Evolutionary conservation across 1,284 basidiomycete genomes (phyloP), one percentile per base, ranked within the genome.

Genomic region (Papiliotrema laurentii): DNA sequence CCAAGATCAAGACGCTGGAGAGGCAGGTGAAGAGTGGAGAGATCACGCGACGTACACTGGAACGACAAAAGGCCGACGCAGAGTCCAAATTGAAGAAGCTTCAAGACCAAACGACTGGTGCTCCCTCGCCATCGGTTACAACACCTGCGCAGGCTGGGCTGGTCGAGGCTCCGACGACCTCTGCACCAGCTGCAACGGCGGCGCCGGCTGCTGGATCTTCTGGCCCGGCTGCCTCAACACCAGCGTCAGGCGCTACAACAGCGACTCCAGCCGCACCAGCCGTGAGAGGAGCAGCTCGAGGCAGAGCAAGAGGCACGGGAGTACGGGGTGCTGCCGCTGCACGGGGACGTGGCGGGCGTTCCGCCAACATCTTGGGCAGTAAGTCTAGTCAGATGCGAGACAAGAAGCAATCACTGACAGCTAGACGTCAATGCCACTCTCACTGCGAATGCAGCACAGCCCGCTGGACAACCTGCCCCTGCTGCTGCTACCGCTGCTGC

Each of bases 391-490:
- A 3, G 26, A 28, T 18, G 39, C 37, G 10, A 45, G 27, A 4
- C 9, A 38, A 10, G 5, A 27, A 14, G 21, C 27, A 18, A n/a
- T 14, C 34, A 26, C n/a, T 43, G 39, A 26, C 38, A 31, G 28
- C 18, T 42, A 69, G 69, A 60, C 35, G 69, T 71, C 41, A 71
- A 71, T 45, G 68, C 69, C 5, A 64, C 66, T 0, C 54, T 71
- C 5, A 16, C n/a, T n/a, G n/a, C n/a, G n/a, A n/a, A n/a, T n/a
- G n/a, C n/a, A n/a, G 19, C 0, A 53, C 59, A 9, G 43, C 44
- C 27, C 41, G 51, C 22, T 18, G 42, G 9, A n/a, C 56, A 16
- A 16, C 51, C 54, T 16, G n/a, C 49, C 10, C 28, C 49, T n/a
- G 42, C 48, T 11, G 51, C 56, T 14, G 47, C 58, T 16, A 45